Evolutionary conservation across 345 rosid genomes (phyloP).

Genomic region (Bruguiera parviflora): DNA sequence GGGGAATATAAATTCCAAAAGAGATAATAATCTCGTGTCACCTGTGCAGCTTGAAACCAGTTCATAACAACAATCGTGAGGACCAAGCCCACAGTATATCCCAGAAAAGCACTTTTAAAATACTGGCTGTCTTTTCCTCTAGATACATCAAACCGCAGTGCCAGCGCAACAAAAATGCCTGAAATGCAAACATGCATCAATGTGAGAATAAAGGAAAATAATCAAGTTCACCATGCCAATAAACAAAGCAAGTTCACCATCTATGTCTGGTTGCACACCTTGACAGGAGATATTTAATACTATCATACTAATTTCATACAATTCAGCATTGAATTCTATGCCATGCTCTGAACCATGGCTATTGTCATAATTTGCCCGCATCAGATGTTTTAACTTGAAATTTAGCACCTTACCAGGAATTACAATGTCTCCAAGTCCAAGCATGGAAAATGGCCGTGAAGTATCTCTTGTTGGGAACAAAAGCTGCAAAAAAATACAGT

Average conservation of each 20-base stretch:
- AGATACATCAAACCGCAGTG: constrained; percentile 88
- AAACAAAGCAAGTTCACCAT: neutral
- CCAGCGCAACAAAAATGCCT: constrained; percentile 98
- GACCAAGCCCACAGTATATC: constrained; percentile 68
- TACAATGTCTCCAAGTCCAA: constrained; percentile 99
- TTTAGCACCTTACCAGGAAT: constrained; percentile 68
- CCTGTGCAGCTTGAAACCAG: constrained; percentile 99
- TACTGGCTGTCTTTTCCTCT: constrained; percentile 82
- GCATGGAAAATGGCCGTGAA: constrained; percentile 90
- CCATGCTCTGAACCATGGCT: neutral
- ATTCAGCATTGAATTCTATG: neutral
- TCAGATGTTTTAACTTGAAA: constrained; percentile 1
- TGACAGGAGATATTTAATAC: neutral
- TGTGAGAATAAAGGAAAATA: neutral
- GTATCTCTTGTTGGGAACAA: constrained; percentile 84
- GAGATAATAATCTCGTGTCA: constrained; percentile 13
- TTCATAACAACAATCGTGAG: constrained; percentile 95
- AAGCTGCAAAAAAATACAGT: constrained; percentile 47
- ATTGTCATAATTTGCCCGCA: no score
- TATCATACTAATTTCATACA: neutral
- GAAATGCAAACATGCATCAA: constrained; percentile 6
- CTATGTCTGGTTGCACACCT: neutral
- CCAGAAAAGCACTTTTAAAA: constrained; percentile 91
- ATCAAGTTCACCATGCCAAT: neutral
- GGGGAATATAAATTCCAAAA: neutral